These are phyloP conservation scores for Xylariaceae sp. DNA, from an alignment of 2,329 filamentous ascomycete genomes.

Conservation along the genomic window DNA sequence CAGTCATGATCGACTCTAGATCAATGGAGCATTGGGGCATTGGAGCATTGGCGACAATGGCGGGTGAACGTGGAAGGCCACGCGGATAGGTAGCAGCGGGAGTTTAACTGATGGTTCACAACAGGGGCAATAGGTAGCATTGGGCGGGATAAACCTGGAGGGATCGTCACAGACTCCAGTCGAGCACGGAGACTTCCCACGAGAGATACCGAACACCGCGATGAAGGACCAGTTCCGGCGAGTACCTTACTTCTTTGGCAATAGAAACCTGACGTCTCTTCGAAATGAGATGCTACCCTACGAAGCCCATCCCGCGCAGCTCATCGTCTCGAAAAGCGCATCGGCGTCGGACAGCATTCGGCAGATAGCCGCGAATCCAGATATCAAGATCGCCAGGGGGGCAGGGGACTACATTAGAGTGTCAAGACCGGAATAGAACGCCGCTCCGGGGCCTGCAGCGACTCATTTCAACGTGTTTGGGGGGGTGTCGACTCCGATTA, in stretches of 20 bases:
- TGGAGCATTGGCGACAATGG: no score
- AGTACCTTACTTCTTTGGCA: no score
- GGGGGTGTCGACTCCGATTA: background rate
- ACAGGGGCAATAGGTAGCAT: slow-evolving; percentile 7
- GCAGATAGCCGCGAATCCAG: background rate
- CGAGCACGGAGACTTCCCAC: no score
- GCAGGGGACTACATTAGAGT: slow-evolving; percentile 6
- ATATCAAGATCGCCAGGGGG: slow-evolving; percentile 21
- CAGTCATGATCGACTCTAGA: background rate
- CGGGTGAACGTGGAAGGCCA: slow-evolving; percentile 12
- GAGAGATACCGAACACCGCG: no score
- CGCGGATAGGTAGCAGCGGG: slow-evolving; percentile 17
- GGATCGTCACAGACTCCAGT: background rate
- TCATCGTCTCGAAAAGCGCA: no score
- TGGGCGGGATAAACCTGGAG: background rate
- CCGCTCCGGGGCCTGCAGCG: background rate
- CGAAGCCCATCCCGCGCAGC: no score
- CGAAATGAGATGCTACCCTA: no score
- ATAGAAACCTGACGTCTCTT: no score
- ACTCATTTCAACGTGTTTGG: slow-evolving; percentile 9
- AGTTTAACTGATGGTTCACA: slow-evolving; percentile 10
- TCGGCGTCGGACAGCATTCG: no score
- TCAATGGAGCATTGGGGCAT: slow-evolving; percentile 3
- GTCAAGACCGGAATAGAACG: no score
- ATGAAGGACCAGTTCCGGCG: no score